Evolutionary conservation across 2,329 filamentous ascomycete genomes (phyloP).

Genomic region (Penicillium sp.): DNA sequence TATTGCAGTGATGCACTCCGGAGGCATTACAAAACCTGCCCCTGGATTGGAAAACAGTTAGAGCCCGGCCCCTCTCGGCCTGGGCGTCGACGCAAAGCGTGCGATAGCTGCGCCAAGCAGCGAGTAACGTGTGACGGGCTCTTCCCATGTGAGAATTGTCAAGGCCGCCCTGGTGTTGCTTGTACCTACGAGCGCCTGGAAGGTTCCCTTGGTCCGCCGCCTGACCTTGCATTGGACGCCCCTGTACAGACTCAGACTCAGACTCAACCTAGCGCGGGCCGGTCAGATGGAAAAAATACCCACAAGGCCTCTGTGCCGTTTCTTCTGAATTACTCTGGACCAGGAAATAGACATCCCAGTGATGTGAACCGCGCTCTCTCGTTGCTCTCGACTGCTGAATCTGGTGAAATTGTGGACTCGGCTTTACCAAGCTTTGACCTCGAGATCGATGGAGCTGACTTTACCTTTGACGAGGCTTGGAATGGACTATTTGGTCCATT

Average conservation of each 20-base stretch:
- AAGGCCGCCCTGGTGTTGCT: background rate
- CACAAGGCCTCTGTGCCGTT: constrained; percentile 12
- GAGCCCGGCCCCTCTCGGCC: background rate
- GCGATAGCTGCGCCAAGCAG: constrained; percentile 9
- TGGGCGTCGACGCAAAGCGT: constrained; percentile 14
- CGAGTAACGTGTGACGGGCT: constrained; percentile 2
- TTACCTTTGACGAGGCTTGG: constrained; percentile 13
- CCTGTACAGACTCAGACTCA: background rate
- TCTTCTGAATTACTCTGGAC: constrained; percentile 14
- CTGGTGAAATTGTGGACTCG: background rate
- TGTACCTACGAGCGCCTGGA: constrained; percentile 8
- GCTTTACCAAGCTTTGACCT: constrained; percentile 10
- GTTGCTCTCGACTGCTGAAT: constrained; percentile 7
- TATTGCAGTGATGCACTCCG: constrained; percentile 11
- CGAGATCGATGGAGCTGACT: background rate
- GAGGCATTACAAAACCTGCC: constrained; percentile 14
- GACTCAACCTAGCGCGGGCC: background rate
- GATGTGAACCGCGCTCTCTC: constrained; percentile 15
- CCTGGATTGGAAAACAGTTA: constrained; percentile 1
- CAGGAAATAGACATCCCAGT: constrained; percentile 8
- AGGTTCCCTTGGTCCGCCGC: background rate
- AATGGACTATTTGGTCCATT: background rate
- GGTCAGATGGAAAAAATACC: background rate
- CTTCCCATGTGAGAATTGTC: background rate
- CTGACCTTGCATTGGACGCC: background rate